A percentile compares a stretch with the other conserved stretches of the same genome.
Conservation (phyloP, 495 filamentous ascomycete species). For the Trichoderma parareesei region DNA sequence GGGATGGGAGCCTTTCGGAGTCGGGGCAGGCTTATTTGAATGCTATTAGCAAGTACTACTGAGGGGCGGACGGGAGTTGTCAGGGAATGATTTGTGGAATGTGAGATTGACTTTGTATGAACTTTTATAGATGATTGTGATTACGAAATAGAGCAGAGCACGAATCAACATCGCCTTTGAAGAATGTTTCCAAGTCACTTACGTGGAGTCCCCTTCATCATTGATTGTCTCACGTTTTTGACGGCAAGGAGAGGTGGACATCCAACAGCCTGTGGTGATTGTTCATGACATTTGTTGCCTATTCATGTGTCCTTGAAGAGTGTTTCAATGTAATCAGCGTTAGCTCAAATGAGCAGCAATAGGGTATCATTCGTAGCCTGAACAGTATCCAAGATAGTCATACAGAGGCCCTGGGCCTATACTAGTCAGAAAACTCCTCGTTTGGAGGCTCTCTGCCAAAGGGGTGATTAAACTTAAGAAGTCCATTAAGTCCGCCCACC, state of each 20-base stretch:
- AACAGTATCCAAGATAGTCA: neutral
- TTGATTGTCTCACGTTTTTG: no score
- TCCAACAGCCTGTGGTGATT: no score
- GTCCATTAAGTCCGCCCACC: conserved; percentile 90
- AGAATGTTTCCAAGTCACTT: no score
- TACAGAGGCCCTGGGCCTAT: neutral
- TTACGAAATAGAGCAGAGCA: no score
- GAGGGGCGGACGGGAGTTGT: neutral
- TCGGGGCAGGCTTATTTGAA: conserved; percentile 3
- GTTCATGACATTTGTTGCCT: neutral
- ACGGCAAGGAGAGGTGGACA: no score
- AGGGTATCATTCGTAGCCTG: neutral
- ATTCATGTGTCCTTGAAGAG: no score
- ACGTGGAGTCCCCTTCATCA: no score
- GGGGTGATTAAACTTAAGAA: conserved; percentile 96
- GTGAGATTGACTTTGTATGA: neutral
- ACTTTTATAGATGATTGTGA: no score
- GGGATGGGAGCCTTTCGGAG: neutral
- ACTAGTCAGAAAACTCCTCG: conserved; percentile 7
- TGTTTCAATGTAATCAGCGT: no score
- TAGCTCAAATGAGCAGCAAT: neutral
- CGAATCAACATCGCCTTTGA: neutral
- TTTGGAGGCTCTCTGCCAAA: conserved; percentile 49
- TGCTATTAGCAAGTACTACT: conserved; percentile 3
- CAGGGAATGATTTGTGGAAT: neutral